These are phyloP conservation scores for Stagonosporopsis cucurbitacearum DNA, from an alignment of 2,329 filamentous ascomycete genomes.

Conservation along the genomic window DNA sequence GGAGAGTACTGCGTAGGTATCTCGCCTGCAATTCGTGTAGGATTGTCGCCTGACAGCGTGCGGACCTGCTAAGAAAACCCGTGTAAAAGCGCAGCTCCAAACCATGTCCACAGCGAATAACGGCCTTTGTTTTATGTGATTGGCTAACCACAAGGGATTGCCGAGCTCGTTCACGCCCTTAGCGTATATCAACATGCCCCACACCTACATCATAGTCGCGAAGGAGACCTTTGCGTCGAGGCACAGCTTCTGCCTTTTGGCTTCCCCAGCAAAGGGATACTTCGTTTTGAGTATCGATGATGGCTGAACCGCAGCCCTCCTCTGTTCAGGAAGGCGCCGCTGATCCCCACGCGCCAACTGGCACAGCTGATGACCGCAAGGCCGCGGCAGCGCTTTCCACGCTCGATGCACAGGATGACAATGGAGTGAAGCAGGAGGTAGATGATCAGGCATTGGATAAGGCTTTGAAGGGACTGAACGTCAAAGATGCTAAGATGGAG, in stretches of 20 bases:
- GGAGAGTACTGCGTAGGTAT: not conserved
- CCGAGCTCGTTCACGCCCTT: slow-evolving; percentile 5
- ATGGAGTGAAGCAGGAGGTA: slow-evolving; percentile 63
- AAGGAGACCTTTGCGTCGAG: not conserved
- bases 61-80: not conserved
- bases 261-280: not conserved
- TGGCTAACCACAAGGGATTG: slow-evolving; percentile 18
- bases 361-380: slow-evolving; percentile 78
- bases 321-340: slow-evolving; percentile 66
- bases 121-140: slow-evolving; percentile 24
- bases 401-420: slow-evolving; percentile 65
- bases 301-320: slow-evolving; percentile 68
- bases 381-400: slow-evolving; percentile 75
- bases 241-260: not conserved
- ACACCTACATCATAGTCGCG: slow-evolving; percentile 14
- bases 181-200: slow-evolving; percentile 13
- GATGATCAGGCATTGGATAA: slow-evolving; percentile 74
- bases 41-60: slow-evolving; percentile 8
- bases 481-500: slow-evolving; percentile 52
- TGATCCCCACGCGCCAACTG: slow-evolving; percentile 50
- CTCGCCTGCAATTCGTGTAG: not conserved
- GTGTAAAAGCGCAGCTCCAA: slow-evolving; percentile 1
- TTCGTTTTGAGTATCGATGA: slow-evolving; percentile 37
- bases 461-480: slow-evolving; percentile 70
- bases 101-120: slow-evolving; percentile 17